These are phyloP conservation scores for Fraxinus cuspidata DNA, from an alignment of 257 asterid species.

Conservation along the genomic window DNA sequence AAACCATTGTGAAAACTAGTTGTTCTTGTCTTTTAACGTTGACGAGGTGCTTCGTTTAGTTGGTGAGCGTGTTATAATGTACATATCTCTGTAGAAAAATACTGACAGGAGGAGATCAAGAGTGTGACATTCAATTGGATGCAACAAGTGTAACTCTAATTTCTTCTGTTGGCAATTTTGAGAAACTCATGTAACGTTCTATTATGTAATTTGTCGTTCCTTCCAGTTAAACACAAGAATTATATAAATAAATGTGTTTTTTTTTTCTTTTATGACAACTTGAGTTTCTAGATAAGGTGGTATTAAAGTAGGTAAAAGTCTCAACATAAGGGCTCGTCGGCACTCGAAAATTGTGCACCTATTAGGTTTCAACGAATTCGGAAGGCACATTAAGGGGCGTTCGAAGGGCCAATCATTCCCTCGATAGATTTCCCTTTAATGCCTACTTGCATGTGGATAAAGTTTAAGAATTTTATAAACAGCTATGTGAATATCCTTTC, in stretches of 20 bases:
- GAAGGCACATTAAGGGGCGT: no score
- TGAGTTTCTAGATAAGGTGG: not conserved
- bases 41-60: slow-evolving; percentile 25
- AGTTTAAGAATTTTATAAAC: not conserved
- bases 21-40: slow-evolving; percentile 29
- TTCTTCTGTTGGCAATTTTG: not conserved
- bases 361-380: no score
- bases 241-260: not conserved
- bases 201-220: not conserved
- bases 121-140: slow-evolving; percentile 11
- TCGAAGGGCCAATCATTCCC: no score
- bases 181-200: not conserved
- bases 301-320: not conserved
- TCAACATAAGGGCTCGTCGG: rapidly evolving
- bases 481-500: slow-evolving; percentile 16
- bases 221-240: no score
- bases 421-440: not conserved
- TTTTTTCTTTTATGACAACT: not conserved
- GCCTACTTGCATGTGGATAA: not conserved
- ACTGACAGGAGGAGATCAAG: slow-evolving; percentile 25
- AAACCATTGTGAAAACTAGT: slow-evolving; percentile 17
- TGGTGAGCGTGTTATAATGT: slow-evolving; percentile 37
- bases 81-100: slow-evolving; percentile 36
- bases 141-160: not conserved
- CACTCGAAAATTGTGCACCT: no score